A percentile compares a stretch with the other conserved stretches of the same genome.
Conservation (phyloP, 202 grass and related monocot species). For the Zizania palustris region DNA sequence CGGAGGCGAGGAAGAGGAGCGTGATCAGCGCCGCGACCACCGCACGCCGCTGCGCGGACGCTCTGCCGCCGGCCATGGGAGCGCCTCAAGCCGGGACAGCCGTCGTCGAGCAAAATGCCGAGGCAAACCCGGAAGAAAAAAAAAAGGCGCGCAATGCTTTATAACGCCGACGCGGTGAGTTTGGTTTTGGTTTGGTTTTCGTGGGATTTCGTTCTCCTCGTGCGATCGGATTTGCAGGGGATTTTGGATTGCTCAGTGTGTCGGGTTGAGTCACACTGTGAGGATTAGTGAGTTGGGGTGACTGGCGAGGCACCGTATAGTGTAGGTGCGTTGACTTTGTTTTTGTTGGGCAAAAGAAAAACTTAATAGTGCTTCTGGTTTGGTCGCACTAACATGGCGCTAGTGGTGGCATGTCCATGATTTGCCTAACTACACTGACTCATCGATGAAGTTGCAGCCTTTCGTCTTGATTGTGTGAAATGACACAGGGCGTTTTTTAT, state of each 20-base stretch:
- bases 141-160: slow-evolving; percentile 11
- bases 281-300: background rate
- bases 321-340: background rate
- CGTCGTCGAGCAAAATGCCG: background rate
- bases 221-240: slow-evolving; percentile 19
- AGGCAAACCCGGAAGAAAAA: background rate
- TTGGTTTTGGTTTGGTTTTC: background rate
- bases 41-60: slow-evolving; percentile 44
- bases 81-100: background rate
- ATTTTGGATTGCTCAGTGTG: slow-evolving; percentile 26
- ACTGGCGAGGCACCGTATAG: background rate
- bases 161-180: slow-evolving; percentile 18
- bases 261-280: slow-evolving; percentile 38
- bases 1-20: slow-evolving; percentile 59
- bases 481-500: background rate
- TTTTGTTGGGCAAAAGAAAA: background rate
- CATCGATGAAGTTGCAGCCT: background rate
- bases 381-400: slow-evolving; percentile 2
- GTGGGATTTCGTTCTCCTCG: background rate
- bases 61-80: slow-evolving; percentile 58
- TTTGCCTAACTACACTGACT: slow-evolving; percentile 5
- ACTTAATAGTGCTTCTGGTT: slow-evolving; percentile 19
- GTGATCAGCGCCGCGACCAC: slow-evolving; percentile 52
- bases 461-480: background rate
- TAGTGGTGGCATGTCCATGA: slow-evolving; percentile 4